Base-by-base conservation (phyloP, 345 rosid species). In the Euphorbia peplus region DNA sequence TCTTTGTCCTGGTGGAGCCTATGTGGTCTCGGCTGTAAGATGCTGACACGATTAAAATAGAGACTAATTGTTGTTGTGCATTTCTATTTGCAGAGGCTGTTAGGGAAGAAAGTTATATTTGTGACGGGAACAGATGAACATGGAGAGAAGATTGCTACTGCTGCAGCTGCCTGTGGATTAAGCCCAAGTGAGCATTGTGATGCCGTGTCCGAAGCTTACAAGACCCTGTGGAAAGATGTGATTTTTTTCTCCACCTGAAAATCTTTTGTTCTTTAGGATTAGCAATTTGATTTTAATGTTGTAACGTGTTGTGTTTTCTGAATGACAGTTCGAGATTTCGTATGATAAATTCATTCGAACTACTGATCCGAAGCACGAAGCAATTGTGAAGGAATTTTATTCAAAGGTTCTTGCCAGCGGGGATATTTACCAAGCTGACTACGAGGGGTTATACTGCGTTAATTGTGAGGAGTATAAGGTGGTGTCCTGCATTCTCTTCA, bases 401-500 rank as follows among this genome's bases (percentile, higher is more conserved):
- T 79, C 88, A 7, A 80, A 84, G 46, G 97, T 90, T 72, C 90
- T 90, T 70, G 93, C 85, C 29, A 88, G 83, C n/a, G 96, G 89
- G 51, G 95, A 93, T 80, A 93, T 93, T 68, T 93, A 93, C 71
- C 79, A 81, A 72, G 92, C 95, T 63, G 95, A 93, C 78, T 93
- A 93, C 35, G 97, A 89, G 76, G 98, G 98, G 1, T 83, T 89
- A 39, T 93, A 93, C 79, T 93, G 98, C 79, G 84, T 93, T 67
- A 93, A 90, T 78, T 93, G 96, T 73, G 95, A 93, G 85, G 98
- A 93, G 80, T 90, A 89, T 69, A 93, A 93, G 96, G 98, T 93
- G 51, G 50, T 63, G 29, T 28, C 15, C 44, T 25, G 22, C n/a
- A 63, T 35, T 35, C 37, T 21, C 39, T 52, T 41, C 41, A 14